Evolutionary conservation across 202 grass and related monocot species (phyloP).

Genomic region (Panicum hallii): DNA sequence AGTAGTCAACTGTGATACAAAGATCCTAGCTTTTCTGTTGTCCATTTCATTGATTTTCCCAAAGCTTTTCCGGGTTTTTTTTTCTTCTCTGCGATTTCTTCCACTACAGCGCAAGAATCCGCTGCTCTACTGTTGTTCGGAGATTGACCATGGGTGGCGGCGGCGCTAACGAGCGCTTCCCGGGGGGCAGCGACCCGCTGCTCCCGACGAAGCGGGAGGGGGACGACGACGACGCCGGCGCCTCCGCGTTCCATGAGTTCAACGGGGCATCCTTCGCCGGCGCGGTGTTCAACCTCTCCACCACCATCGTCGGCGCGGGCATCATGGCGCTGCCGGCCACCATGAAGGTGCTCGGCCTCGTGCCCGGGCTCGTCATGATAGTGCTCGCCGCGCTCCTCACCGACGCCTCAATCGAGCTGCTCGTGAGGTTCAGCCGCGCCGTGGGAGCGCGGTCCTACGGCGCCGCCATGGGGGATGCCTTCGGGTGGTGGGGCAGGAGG

Average conservation of each 20-base stretch:
- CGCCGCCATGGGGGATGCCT: slow-evolving; percentile 80
- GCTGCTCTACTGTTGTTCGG: not conserved
- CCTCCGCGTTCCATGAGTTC: slow-evolving; percentile 67
- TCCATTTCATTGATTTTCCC: no score
- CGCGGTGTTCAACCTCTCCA: slow-evolving; percentile 94
- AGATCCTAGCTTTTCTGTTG: not conserved
- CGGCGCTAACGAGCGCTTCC: slow-evolving; percentile 37
- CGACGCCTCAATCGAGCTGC: slow-evolving; percentile 87
- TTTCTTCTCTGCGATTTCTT: not conserved
- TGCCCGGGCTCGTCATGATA: slow-evolving; percentile 79
- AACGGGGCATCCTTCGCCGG: slow-evolving; percentile 79
- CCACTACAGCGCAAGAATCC: not conserved
- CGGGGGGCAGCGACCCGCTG: slow-evolving; percentile 70
- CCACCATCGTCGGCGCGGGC: slow-evolving; percentile 89
- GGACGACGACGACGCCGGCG: not conserved
- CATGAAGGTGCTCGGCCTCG: slow-evolving; percentile 92
- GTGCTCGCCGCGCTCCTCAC: slow-evolving; percentile 83
- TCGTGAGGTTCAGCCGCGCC: slow-evolving; percentile 77
- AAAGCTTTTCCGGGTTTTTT: slow-evolving; percentile 4
- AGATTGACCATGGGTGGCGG: slow-evolving; percentile 55
- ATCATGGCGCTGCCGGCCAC: slow-evolving; percentile 97
- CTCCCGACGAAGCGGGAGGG: slow-evolving; percentile 61
- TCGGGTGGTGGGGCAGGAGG: slow-evolving; percentile 60
- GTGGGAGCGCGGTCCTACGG: slow-evolving; percentile 70
- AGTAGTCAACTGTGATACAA: not conserved